Conservation (phyloP, 2,329 filamentous ascomycete species). For the Niveomyces coronatus region DNA sequence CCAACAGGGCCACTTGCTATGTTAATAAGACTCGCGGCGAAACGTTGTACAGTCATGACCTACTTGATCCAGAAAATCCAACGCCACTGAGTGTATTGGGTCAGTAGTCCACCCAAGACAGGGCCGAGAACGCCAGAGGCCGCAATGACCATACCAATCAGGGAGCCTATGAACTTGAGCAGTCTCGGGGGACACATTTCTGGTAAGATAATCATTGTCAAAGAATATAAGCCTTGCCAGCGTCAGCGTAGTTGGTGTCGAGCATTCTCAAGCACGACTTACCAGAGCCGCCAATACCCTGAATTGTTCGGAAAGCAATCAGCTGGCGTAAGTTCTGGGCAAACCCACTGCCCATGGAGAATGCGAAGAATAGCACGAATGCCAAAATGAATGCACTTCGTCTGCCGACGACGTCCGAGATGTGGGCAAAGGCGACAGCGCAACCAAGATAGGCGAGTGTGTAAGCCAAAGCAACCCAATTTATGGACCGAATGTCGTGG, state of each 20-base stretch:
- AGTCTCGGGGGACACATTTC: constrained; percentile 35
- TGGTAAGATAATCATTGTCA: constrained; percentile 45
- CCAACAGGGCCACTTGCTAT: constrained; percentile 38
- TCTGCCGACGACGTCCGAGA: constrained; percentile 45
- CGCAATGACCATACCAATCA: constrained; percentile 40
- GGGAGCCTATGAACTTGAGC: constrained; percentile 32
- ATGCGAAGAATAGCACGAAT: constrained; percentile 43
- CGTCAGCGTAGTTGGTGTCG: neutral
- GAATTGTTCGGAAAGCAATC: constrained; percentile 25
- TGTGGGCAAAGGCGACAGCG: constrained; percentile 42
- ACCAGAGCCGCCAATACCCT: constrained; percentile 43
- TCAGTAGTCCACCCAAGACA: constrained; percentile 40
- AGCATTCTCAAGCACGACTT: constrained; percentile 11
- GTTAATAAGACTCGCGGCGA: neutral
- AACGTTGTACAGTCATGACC: constrained; percentile 23
- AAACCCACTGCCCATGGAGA: constrained; percentile 46
- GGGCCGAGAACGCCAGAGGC: constrained; percentile 40
- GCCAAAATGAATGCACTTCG: constrained; percentile 38
- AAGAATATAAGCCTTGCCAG: constrained; percentile 36
- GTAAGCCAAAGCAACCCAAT: constrained; percentile 47
- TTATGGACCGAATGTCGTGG: constrained; percentile 31
- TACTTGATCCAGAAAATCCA: constrained; percentile 52
- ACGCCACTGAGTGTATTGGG: constrained; percentile 38
- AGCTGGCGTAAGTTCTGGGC: constrained; percentile 31
- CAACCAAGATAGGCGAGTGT: constrained; percentile 47